These are phyloP conservation scores for Beta corolliflora DNA, from an alignment of 179 eudicot species.

Conservation along the genomic window DNA sequence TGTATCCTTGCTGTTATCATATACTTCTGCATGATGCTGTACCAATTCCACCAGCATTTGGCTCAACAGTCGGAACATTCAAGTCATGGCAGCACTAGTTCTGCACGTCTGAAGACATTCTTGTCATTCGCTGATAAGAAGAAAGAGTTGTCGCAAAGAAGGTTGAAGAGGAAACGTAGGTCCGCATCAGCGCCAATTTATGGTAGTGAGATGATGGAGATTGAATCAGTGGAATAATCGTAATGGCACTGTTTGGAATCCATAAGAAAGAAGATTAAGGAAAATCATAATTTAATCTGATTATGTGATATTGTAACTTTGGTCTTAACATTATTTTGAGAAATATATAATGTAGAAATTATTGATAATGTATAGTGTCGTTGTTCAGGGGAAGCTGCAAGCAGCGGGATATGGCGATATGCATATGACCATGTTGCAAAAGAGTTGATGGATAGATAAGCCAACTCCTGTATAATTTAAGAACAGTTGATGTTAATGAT, in stretches of 20 bases:
- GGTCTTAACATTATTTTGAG: neutral
- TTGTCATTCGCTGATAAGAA: slow-evolving; percentile 57
- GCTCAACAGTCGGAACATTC: slow-evolving; percentile 33
- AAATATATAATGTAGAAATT: slow-evolving; percentile 7
- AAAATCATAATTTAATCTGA: neutral
- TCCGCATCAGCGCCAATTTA: slow-evolving; percentile 26
- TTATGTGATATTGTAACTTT: neutral
- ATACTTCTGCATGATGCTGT: slow-evolving; percentile 42
- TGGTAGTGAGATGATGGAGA: neutral
- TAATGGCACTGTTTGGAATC: slow-evolving; percentile 11
- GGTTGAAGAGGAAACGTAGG: slow-evolving; percentile 40
- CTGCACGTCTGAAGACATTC: slow-evolving; percentile 42
- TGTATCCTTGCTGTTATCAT: slow-evolving; percentile 52
- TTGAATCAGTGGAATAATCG: neutral
- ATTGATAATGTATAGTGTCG: slow-evolving; percentile 1
- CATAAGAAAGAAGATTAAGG: neutral
- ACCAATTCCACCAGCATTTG: slow-evolving; percentile 35
- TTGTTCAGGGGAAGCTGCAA: neutral
- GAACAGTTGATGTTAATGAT: too few species aligned
- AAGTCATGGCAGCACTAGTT: slow-evolving; percentile 27
- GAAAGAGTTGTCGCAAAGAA: slow-evolving; percentile 33
- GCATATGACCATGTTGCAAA: too few species aligned
- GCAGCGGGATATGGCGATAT: too few species aligned
- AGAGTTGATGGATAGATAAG: too few species aligned
- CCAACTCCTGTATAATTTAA: too few species aligned